phyloP scores from a whole-genome alignment of 78 protist genomes.

The Polysphondylium violaceum region DNA sequence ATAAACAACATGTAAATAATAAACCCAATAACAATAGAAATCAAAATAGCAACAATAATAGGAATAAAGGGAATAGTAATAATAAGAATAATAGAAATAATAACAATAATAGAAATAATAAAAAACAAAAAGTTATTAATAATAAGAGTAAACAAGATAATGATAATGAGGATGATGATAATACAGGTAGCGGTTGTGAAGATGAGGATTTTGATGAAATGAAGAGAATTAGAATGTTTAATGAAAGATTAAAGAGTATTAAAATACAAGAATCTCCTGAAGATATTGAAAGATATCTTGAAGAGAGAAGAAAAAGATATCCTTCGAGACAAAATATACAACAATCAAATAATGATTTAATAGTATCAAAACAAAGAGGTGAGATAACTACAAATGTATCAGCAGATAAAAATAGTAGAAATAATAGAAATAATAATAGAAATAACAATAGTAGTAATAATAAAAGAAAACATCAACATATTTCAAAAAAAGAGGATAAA shows the following conservation, averaged over 20 bases:
- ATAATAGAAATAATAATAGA: slow-evolving; percentile 23
- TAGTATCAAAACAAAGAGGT: slow-evolving; percentile 45
- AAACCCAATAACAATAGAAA: background rate
- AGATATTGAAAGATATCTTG: slow-evolving; percentile 71
- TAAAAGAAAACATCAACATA: background rate
- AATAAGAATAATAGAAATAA: background rate
- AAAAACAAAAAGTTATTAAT: background rate
- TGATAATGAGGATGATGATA: slow-evolving; percentile 35
- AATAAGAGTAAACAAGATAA: background rate
- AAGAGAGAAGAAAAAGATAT: slow-evolving; percentile 64
- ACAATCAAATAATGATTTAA: slow-evolving; percentile 3
- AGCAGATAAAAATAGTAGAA: background rate
- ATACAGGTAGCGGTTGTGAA: too few species aligned
- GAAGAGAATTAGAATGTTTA: slow-evolving; percentile 52
- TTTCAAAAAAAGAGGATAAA: too few species aligned
- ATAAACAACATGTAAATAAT: background rate
- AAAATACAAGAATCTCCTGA: slow-evolving; percentile 66
- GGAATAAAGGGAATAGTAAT: background rate
- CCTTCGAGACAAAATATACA: slow-evolving; percentile 48
- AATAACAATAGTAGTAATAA: slow-evolving; percentile 17
- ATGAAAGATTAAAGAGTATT: slow-evolving; percentile 49
- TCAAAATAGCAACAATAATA: background rate
- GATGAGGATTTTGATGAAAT: slow-evolving; percentile 35
- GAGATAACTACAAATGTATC: background rate
- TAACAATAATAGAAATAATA: slow-evolving; percentile 26